These are phyloP conservation scores for Yamadazyma diospyri DNA, from an alignment of 1,139 yeast genomes.

Conservation along the genomic window DNA sequence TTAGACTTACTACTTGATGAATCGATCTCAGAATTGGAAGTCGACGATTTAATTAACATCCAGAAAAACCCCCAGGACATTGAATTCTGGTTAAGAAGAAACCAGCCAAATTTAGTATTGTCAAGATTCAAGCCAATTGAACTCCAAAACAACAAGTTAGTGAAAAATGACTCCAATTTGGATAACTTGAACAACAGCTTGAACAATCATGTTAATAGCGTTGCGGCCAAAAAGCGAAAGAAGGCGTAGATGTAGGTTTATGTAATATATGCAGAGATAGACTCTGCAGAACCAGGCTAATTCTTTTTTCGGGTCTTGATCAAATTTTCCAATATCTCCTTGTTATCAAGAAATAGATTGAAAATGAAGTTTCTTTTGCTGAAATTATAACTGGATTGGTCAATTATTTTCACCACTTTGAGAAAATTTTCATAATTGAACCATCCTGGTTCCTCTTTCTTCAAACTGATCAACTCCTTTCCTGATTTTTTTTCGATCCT, in stretches of 20 bases:
- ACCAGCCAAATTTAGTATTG: conserved; percentile 32
- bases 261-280: background rate
- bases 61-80: conserved; percentile 40
- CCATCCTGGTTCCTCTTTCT: conserved; percentile 48
- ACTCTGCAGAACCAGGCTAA: background rate
- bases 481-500: conserved; percentile 67
- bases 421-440: conserved; percentile 55
- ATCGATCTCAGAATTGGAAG: conserved; percentile 34
- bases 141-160: conserved; percentile 16
- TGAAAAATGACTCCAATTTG: conserved; percentile 12
- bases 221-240: conserved; percentile 12
- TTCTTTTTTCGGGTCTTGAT: conserved; percentile 19
- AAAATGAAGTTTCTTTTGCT: conserved; percentile 65
- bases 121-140: conserved; percentile 34
- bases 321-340: conserved; percentile 52
- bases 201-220: conserved; percentile 8
- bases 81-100: conserved; percentile 39
- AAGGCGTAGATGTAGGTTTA: conserved; percentile 4
- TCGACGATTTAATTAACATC: conserved; percentile 33
- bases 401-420: conserved; percentile 60
- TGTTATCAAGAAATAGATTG: conserved; percentile 57
- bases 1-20: conserved; percentile 21
- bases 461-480: conserved; percentile 55
- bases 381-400: conserved; percentile 62
- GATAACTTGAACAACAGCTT: conserved; percentile 13